phyloP scores from a whole-genome alignment of 1,284 basidiomycete species.

The Cryptococcus sp. region DNA sequence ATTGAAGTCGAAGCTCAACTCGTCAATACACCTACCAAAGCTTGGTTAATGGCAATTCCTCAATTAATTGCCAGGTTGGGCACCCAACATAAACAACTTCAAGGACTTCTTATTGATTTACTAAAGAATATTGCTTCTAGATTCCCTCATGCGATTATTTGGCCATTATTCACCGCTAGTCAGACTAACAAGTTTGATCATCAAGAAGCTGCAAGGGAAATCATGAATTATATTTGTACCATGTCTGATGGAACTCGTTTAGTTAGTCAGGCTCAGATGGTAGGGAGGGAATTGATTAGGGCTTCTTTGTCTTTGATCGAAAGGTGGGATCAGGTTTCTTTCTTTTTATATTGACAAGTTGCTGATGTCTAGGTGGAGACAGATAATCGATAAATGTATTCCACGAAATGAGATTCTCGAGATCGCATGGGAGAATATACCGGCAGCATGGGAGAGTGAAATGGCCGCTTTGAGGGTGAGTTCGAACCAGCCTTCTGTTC shows the following conservation, averaged over 20 bases:
- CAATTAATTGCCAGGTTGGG: slow-evolving; percentile 44
- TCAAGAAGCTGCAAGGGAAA: slow-evolving; percentile 33
- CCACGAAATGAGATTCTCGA: slow-evolving; percentile 33
- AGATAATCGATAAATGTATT: slow-evolving; percentile 26
- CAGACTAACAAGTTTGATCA: slow-evolving; percentile 37
- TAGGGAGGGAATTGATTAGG: slow-evolving; percentile 38
- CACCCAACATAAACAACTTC: slow-evolving; percentile 29
- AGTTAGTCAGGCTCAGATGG: slow-evolving; percentile 36
- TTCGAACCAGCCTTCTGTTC: neutral
- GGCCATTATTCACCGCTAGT: slow-evolving; percentile 42
- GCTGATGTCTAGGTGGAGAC: slow-evolving; percentile 24
- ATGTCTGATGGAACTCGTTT: slow-evolving; percentile 31
- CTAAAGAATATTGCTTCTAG: slow-evolving; percentile 33
- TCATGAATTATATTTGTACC: slow-evolving; percentile 39
- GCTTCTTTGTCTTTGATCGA: slow-evolving; percentile 36
- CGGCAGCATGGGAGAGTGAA: slow-evolving; percentile 28
- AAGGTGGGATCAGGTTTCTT: slow-evolving; percentile 15
- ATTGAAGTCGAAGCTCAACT: slow-evolving; percentile 34
- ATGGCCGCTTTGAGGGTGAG: slow-evolving; percentile 22
- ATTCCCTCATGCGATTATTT: slow-evolving; percentile 44
- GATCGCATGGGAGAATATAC: slow-evolving; percentile 30
- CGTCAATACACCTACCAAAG: slow-evolving; percentile 19
- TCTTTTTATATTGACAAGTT: neutral
- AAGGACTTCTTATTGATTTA: slow-evolving; percentile 30
- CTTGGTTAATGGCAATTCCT: slow-evolving; percentile 40